Evolutionary conservation across 495 filamentous ascomycete species (phyloP), one percentile per base, ranked within the genome.

Genomic region (Hypoxylon rickii): DNA sequence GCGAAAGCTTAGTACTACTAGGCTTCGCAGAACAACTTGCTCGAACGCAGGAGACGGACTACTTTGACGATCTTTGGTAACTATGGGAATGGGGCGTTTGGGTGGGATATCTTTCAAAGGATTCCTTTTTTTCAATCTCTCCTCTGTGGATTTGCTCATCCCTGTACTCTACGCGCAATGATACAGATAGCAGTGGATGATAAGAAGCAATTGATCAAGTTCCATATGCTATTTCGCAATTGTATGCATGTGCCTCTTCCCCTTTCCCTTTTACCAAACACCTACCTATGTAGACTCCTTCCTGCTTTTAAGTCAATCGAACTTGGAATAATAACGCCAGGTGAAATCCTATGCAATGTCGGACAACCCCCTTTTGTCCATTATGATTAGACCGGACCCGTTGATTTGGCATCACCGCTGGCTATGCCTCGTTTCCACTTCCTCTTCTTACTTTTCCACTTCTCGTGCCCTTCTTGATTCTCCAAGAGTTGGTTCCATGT

Each of bases 171-270:
- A n/a, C n/a, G n/a, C n/a, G n/a, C n/a, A n/a, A n/a, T n/a, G n/a
- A n/a, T n/a, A n/a, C n/a, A 29, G 24, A 29, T 34, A 34, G 31
- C 16, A n/a, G 8, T 48, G n/a, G 4, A 59, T 42, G 46, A 47
- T 5, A 48, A 49, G 43, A 59, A 53, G 21, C 41, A 51, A 58
- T 20, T 37, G 43, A 42, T 29, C 3, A 3, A 7, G n/a, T 34
- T 5, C 5, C n/a, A 16, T 44, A 44, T 47, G 37, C 42, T 10
- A 18, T 3, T 12, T 20, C 41, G 24, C n/a, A 43, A 20, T 43
- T 53, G 43, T 12, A 18, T 38, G 17, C n/a, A 12, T 24, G 43
- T 39, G 29, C 12, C 11, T 18, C 13, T 15, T 11, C 16, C 47
- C 42, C 29, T 18, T 44, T 33, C 13, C 6, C 15, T n/a, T 26